Evolutionary conservation across 495 filamentous ascomycete genomes (phyloP).

Genomic region (Elasticomyces elasticus): DNA sequence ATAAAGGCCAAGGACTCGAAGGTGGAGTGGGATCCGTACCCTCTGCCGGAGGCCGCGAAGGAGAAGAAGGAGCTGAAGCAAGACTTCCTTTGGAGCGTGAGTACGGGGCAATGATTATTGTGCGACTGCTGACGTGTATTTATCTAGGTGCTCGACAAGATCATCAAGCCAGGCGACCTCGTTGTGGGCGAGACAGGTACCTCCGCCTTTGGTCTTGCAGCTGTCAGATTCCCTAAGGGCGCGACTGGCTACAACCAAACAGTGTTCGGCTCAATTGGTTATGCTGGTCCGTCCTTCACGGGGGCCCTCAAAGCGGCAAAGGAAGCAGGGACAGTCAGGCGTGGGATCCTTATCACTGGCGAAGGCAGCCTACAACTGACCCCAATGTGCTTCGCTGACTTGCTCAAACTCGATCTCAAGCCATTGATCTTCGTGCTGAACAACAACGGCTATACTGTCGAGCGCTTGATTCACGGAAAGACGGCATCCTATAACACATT

Average conservation of each 20-base stretch:
- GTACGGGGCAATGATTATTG: conserved; percentile 2
- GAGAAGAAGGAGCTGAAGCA: background rate
- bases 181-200: conserved; percentile 41
- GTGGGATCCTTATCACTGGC: conserved; percentile 33
- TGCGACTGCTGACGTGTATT: conserved; percentile 15
- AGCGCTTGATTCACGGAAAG: conserved; percentile 26
- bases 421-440: conserved; percentile 31
- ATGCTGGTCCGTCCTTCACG: conserved; percentile 30
- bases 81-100: background rate
- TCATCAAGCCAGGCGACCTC: conserved; percentile 40
- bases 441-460: conserved; percentile 27
- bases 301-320: conserved; percentile 32
- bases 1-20: conserved; percentile 8
- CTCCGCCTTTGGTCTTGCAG: conserved; percentile 29
- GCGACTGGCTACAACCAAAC: conserved; percentile 30
- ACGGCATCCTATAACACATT: conserved; percentile 21
- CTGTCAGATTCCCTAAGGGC: conserved; percentile 25
- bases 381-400: conserved; percentile 32
- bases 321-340: conserved; percentile 57
- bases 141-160: conserved; percentile 6
- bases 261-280: conserved; percentile 37
- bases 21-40: conserved; percentile 25
- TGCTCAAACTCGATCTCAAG: conserved; percentile 29
- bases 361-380: conserved; percentile 38
- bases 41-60: background rate